phyloP scores from a whole-genome alignment of 2,329 filamentous ascomycete species.

The Ambrosiella cleistominuta region DNA sequence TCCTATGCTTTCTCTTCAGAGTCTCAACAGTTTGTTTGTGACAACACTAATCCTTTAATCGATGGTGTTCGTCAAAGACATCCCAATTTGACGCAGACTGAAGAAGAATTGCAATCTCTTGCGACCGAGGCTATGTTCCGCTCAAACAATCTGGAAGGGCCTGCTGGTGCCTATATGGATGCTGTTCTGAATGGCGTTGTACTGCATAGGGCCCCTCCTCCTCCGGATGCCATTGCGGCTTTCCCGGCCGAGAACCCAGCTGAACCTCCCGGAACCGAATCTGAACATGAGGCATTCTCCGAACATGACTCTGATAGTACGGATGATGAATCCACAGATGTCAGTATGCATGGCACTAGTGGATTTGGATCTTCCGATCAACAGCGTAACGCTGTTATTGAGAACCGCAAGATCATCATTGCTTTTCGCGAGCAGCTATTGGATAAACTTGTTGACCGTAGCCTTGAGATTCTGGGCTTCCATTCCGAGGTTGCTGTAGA shows the following conservation, averaged over 20 bases:
- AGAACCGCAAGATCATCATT: constrained; percentile 21
- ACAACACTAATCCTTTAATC: constrained; percentile 24
- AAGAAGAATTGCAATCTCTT: constrained; percentile 30
- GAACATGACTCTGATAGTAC: constrained; percentile 11
- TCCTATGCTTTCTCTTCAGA: not conserved
- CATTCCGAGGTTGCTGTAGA: constrained; percentile 84
- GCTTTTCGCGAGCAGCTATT: constrained; percentile 55
- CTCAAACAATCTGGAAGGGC: constrained; percentile 46
- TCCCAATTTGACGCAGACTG: not conserved
- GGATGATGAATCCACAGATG: constrained; percentile 9
- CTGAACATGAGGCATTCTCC: constrained; percentile 16
- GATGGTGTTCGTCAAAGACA: constrained; percentile 23
- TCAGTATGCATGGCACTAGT: constrained; percentile 15
- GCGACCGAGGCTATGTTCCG: constrained; percentile 68
- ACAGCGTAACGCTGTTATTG: constrained; percentile 12
- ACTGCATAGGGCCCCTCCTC: constrained; percentile 48
- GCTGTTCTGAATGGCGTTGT: constrained; percentile 40
- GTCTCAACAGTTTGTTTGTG: constrained; percentile 10
- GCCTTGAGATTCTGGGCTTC: constrained; percentile 72
- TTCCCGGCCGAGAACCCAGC: constrained; percentile 16
- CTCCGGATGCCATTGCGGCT: constrained; percentile 18
- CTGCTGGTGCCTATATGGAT: constrained; percentile 58
- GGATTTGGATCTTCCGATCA: constrained; percentile 15
- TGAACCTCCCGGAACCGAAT: constrained; percentile 12
- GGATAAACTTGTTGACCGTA: constrained; percentile 68